Evolutionary conservation across 345 rosid species (phyloP).

Genomic region (Populus deltoides): DNA sequence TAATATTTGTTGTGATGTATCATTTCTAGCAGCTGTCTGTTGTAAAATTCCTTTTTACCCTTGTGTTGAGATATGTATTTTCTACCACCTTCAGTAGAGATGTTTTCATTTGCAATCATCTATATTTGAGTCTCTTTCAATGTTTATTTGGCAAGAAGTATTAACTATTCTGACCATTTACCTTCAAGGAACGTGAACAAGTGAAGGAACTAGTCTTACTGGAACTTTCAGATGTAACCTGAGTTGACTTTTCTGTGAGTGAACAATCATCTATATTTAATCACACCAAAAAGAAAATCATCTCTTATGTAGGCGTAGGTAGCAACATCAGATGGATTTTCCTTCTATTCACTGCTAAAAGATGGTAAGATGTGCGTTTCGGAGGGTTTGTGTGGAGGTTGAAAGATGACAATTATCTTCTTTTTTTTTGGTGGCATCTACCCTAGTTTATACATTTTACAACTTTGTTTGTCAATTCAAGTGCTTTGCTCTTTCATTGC

Average conservation of each 20-base stretch:
- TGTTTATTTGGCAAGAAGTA: background rate
- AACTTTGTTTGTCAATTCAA: background rate
- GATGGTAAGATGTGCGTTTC: background rate
- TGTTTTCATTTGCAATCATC: background rate
- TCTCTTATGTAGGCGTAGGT: background rate
- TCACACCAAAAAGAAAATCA: background rate
- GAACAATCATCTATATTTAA: background rate
- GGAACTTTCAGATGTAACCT: background rate
- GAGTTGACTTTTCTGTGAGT: background rate
- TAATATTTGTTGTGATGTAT: background rate
- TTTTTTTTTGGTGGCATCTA: background rate
- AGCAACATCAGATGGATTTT: background rate
- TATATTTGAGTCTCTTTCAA: background rate
- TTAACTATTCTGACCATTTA: background rate
- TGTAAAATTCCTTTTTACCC: background rate
- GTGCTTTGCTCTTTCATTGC: background rate
- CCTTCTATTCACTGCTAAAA: background rate
- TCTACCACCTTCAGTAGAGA: background rate
- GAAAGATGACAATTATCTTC: background rate
- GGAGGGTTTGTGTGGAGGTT: background rate
- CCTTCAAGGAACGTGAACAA: background rate
- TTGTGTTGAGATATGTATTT: background rate
- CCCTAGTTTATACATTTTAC: background rate
- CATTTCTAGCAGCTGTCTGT: background rate
- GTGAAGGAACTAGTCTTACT: background rate